phyloP scores from a whole-genome alignment of 1,284 basidiomycete genomes.

The Violaceomyces palustris region DNA sequence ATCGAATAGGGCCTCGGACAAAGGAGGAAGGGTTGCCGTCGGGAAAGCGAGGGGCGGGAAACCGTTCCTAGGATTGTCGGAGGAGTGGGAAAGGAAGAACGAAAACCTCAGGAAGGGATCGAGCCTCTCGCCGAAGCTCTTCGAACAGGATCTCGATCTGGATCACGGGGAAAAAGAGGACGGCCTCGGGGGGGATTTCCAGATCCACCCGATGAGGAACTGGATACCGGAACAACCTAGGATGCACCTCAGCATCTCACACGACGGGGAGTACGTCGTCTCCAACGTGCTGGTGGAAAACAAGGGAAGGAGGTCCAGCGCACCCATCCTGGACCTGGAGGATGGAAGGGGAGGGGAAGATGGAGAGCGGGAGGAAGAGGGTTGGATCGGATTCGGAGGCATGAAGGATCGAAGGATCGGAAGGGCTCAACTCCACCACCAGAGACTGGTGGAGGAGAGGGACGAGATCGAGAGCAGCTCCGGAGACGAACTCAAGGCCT shows the following conservation, averaged over 20 bases:
- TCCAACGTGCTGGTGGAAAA: conserved; percentile 67
- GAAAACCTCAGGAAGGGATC: conserved; percentile 14
- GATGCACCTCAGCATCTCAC: conserved; percentile 72
- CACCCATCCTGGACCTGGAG: no score
- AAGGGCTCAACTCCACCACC: no score
- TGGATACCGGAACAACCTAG: conserved; percentile 52
- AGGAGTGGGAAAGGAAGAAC: conserved; percentile 11
- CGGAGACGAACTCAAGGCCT: no score
- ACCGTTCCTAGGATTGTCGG: conserved; percentile 14
- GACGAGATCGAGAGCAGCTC: no score
- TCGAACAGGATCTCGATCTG: no score
- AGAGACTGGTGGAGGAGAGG: no score
- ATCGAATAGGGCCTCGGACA: neutral
- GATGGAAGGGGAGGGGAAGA: no score
- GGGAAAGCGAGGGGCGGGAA: conserved; percentile 16
- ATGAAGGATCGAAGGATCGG: no score
- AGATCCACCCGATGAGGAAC: neutral
- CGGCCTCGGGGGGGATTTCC: neutral
- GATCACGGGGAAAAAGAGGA: no score
- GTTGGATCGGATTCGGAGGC: no score
- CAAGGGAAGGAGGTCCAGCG: no score
- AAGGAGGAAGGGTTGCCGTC: neutral
- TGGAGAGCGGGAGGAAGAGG: no score
- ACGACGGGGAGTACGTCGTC: conserved; percentile 77
- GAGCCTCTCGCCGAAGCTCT: conserved; percentile 40